Base-by-base conservation (phyloP, 1,284 basidiomycete species). In the Melampsora americana region DNA sequence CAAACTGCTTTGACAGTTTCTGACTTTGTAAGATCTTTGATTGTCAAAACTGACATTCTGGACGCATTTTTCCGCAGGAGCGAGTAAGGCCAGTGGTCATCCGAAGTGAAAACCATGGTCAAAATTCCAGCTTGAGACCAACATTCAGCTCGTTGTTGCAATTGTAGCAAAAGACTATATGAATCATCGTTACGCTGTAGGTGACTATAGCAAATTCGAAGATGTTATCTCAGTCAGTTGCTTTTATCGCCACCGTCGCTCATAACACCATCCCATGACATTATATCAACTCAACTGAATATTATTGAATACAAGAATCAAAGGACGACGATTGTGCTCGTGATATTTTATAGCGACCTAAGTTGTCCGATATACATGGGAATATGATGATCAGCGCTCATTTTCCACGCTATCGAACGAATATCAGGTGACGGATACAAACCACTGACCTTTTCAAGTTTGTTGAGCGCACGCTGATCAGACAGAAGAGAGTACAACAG, bases 301-400 rank as follows among this genome's bases (percentile, higher is more conserved):
- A 32, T 76, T 76, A 56, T 76, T 76, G 20, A 76, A 69, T 26
- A 76, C 60, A 28, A 76, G 32, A 30, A 76, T 42, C 42, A 76
- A 44, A 20, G 73, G 73, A 30, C 66, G 65, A 39, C 44, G n/a
- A 23, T 68, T 48, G 35, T 69, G 28, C 23, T 59, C 48, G 20
- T 76, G 66, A 69, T 68, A 76, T 48, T 68, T 65, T 26, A 76
- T 44, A 18, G 73, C 73, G 50, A 76, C 73, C 73, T 76, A 48
- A 14, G 42, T 44, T 44, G 11, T 44, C 42, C 42, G 12, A 39
- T 39, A 14, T 14, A 14, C 14, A 44, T 16, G 11, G 12, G 12
- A 11, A 16, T 14, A 44, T 44, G 14, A 44, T 44, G 14, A 14
- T 44, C 42, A 44, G 42, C 14, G 11, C 42, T 16, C 4, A 14